Evolutionary conservation across 768 basidiomycete genomes (phyloP).

Genomic region (Tricholoma hemisulphureum): DNA sequence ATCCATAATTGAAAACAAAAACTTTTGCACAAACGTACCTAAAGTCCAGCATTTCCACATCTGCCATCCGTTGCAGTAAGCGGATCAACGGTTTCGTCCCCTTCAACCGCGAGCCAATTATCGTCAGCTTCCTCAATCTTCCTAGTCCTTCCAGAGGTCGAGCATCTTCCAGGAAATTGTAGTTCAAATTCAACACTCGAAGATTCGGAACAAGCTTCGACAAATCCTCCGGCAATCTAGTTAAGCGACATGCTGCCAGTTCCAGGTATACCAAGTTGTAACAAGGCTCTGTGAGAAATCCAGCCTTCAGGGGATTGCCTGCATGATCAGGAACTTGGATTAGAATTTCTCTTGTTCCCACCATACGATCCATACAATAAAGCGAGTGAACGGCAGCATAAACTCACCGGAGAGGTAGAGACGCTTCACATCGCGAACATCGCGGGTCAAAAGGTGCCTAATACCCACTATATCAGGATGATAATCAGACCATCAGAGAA

Average conservation of each 20-base stretch:
- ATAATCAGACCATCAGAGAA: slow-evolving; percentile 21
- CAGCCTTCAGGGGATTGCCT: slow-evolving; percentile 69
- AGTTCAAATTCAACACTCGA: slow-evolving; percentile 91
- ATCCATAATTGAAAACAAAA: slow-evolving; percentile 8
- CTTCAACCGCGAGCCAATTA: slow-evolving; percentile 82
- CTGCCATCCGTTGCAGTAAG: slow-evolving; percentile 66
- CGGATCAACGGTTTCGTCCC: slow-evolving; percentile 73
- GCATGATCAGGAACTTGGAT: slow-evolving; percentile 22
- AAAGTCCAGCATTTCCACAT: slow-evolving; percentile 89
- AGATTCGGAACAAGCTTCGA: slow-evolving; percentile 74
- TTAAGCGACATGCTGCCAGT: slow-evolving; percentile 81
- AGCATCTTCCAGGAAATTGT: slow-evolving; percentile 87
- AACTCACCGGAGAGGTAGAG: slow-evolving; percentile 89
- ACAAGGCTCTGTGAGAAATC: slow-evolving; percentile 70
- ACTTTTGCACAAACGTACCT: slow-evolving; percentile 44
- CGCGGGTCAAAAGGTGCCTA: slow-evolving; percentile 54
- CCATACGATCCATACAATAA: slow-evolving; percentile 2
- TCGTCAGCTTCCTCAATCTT: slow-evolving; percentile 77
- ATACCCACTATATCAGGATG: slow-evolving; percentile 15
- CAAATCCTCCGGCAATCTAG: slow-evolving; percentile 67
- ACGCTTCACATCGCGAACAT: slow-evolving; percentile 89
- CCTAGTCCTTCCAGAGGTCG: slow-evolving; percentile 65
- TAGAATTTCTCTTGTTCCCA: slow-evolving; percentile 14
- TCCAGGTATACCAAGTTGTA: slow-evolving; percentile 93
- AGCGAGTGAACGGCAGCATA: neutral